Conservation (phyloP, 176 grass and related monocot genomes). For the Chloris gayana region DNA sequence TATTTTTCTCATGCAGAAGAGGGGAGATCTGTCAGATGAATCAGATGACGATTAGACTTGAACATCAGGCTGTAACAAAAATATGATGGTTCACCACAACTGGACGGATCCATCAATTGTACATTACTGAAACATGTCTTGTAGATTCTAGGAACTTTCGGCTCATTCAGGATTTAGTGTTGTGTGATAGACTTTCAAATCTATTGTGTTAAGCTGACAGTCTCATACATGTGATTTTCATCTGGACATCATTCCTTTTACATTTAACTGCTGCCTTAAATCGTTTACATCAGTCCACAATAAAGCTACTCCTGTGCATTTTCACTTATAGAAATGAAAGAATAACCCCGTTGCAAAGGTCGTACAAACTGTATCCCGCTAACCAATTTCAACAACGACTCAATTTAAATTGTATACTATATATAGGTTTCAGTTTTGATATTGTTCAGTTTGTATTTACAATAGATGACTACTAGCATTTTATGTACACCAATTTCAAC, state of each 20-base stretch:
- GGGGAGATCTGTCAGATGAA: conserved; percentile 49
- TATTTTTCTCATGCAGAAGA: conserved; percentile 50
- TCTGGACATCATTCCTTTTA: conserved; percentile 8
- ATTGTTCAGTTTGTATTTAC: not conserved
- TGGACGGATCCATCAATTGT: conserved; percentile 41
- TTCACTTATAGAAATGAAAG: not conserved
- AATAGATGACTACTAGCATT: no score
- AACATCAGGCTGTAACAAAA: not conserved
- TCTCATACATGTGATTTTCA: not conserved
- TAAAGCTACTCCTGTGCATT: not conserved
- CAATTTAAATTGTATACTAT: not conserved
- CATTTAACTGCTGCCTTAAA: not conserved
- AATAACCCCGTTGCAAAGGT: conserved; percentile 28
- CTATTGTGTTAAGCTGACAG: not conserved
- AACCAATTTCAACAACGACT: no score
- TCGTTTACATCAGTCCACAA: not conserved
- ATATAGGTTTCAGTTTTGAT: not conserved
- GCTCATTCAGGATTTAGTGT: not conserved
- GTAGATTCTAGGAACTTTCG: conserved; percentile 25
- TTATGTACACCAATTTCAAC: no score
- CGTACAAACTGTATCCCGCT: not conserved
- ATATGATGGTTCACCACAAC: conserved; percentile 20
- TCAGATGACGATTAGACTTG: conserved; percentile 47
- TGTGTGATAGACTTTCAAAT: conserved; percentile 3
- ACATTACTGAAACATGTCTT: conserved; percentile 35